Base-by-base conservation (phyloP, 352 stramenopile genomes). In the Globisporangium barbulae region DNA sequence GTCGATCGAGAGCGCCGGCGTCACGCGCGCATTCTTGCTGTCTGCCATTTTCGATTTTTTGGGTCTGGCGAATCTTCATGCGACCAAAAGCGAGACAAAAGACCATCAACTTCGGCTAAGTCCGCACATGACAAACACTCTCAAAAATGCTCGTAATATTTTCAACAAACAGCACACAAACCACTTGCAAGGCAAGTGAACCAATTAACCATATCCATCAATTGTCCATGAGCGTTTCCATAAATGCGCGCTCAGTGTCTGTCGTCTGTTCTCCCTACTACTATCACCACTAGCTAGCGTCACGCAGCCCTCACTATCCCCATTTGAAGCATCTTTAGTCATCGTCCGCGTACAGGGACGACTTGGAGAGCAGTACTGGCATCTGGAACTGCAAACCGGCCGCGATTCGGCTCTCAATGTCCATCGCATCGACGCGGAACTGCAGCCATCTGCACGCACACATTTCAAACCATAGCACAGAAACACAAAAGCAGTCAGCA, bases 311-410 rank as follows among this genome's bases (percentile, higher is more conserved):
- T 28, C 25, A 28, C 33, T 37, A 37, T 37, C 33, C 12, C 21
- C 28, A 48, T n/a, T 45, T 45, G 10, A 48, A 22, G 19, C 3
- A n/a, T 13, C 10, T 61, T 72, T 89, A 96, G 59, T 94, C 85
- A 65, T 94, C 87, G 58, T 96, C 87, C 4, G 82, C 82, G 63
- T 96, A 96, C 52, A 93, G 59, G 31, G 85, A 94, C 37, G 87
- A 93, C 72, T 96, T 96, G 65, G 85, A 93, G 35, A 96, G 62
- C 35, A 96, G 76, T 57, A 93, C 81, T 37, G 88, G 88, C 79
- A 96, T 90, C 59, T 85, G 76, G 69, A 96, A 93, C 8, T 80
- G 66, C 61, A 93, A 72, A 4, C 86, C 86, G 12, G 75, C 72
- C 39, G 88, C 84, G 64, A 96, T 91, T 70, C 90, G 91, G 58